These are phyloP conservation scores for Eucalyptus curtisii DNA, from an alignment of 345 rosid species.

Conservation along the genomic window DNA sequence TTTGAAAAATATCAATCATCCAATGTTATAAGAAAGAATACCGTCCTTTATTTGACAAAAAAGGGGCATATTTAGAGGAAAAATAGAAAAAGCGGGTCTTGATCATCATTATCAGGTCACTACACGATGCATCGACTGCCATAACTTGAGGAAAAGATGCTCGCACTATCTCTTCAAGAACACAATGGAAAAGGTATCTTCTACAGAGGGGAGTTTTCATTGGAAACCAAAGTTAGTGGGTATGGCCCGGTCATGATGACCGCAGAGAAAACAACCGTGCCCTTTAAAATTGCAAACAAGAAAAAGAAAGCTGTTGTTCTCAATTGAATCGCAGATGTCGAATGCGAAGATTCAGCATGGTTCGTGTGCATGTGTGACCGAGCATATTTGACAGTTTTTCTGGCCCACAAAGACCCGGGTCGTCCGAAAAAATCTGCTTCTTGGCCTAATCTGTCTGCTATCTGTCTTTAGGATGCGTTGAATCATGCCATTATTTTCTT, in stretches of 20 bases:
- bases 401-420: background rate
- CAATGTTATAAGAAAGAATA: background rate
- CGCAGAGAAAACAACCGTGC: background rate
- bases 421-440: background rate
- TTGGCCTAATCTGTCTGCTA: background rate
- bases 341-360: background rate
- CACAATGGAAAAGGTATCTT: background rate
- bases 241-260: slow-evolving; percentile 26
- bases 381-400: background rate
- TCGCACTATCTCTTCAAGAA: background rate
- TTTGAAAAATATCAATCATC: background rate
- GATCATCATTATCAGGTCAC: background rate
- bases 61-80: background rate
- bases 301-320: background rate
- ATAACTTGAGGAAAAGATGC: background rate
- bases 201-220: background rate
- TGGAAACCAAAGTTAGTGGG: slow-evolving; percentile 21
- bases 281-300: background rate
- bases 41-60: background rate
- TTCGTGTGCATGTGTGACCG: background rate
- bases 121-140: background rate
- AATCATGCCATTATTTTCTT: background rate
- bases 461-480: background rate
- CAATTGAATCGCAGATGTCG: background rate
- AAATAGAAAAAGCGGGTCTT: background rate